Conservation (phyloP, 805 yeast species). For the Wickerhamiella dianesei region DNA sequence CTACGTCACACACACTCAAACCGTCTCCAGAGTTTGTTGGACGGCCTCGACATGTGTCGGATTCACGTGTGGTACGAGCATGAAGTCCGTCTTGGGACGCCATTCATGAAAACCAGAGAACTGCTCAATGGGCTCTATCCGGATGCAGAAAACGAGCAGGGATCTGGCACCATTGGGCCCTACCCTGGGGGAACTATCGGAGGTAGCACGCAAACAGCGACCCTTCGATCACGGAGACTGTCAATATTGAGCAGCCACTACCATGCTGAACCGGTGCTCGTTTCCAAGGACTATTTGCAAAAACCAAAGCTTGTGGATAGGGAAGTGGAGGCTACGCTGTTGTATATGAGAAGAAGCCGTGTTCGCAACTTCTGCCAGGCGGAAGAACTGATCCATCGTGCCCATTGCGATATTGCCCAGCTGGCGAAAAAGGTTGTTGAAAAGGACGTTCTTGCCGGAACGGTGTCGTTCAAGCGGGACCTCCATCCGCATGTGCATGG, state of each 20-base stretch:
- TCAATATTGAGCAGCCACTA: conserved; percentile 19
- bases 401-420: conserved; percentile 24
- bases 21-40: conserved; percentile 7
- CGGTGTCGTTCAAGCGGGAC: conserved; percentile 17
- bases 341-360: conserved; percentile 22
- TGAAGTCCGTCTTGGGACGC: conserved; percentile 14
- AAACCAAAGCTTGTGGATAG: conserved; percentile 24
- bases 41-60: conserved; percentile 9
- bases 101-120: conserved; percentile 9
- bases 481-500: conserved; percentile 9
- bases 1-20: neutral
- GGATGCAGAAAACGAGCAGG: neutral
- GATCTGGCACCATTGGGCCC: neutral
- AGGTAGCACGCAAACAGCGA: neutral
- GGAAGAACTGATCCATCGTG: conserved; percentile 27
- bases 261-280: conserved; percentile 21
- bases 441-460: conserved; percentile 18
- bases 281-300: conserved; percentile 20
- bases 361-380: conserved; percentile 25
- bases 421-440: conserved; percentile 22
- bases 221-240: conserved; percentile 18
- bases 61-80: conserved; percentile 19
- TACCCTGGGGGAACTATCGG: neutral
- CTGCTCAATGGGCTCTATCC: conserved; percentile 9
- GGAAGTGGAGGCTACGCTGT: conserved; percentile 23